These are phyloP conservation scores for Canna indica DNA, from an alignment of 176 grass and related monocot species.

Conservation along the genomic window DNA sequence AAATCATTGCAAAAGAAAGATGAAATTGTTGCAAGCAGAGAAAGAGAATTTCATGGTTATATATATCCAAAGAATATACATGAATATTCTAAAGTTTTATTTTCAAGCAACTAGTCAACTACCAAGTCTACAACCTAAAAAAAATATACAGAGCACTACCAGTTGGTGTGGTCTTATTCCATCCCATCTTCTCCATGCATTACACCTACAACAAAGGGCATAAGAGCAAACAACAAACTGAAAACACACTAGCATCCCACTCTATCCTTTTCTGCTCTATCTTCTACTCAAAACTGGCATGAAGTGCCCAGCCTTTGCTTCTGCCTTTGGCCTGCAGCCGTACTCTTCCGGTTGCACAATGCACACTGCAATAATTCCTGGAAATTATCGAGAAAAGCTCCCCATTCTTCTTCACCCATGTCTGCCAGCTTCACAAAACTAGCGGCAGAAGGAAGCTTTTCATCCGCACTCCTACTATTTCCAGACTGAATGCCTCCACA, in stretches of 20 bases:
- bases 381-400: background rate
- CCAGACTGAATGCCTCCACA: background rate
- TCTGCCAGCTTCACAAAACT: conserved; percentile 21
- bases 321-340: background rate
- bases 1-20: no score
- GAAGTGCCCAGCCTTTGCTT: conserved; percentile 17
- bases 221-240: background rate
- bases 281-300: conserved; percentile 17
- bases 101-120: conserved; percentile 4
- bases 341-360: background rate
- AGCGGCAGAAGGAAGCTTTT: background rate
- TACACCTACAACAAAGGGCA: background rate
- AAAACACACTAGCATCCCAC: background rate
- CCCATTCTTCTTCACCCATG: conserved; percentile 16
- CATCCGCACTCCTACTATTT: conserved; percentile 14
- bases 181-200: background rate
- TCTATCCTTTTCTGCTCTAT: background rate
- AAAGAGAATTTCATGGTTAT: no score
- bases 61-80: conserved; percentile 3
- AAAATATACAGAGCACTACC: conserved; percentile 7
- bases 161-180: background rate
- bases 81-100: background rate
- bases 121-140: background rate
- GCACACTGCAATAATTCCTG: background rate
- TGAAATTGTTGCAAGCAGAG: no score